Base-by-base conservation (phyloP, 2,329 filamentous ascomycete species). In the Fusarium albosuccineum region DNA sequence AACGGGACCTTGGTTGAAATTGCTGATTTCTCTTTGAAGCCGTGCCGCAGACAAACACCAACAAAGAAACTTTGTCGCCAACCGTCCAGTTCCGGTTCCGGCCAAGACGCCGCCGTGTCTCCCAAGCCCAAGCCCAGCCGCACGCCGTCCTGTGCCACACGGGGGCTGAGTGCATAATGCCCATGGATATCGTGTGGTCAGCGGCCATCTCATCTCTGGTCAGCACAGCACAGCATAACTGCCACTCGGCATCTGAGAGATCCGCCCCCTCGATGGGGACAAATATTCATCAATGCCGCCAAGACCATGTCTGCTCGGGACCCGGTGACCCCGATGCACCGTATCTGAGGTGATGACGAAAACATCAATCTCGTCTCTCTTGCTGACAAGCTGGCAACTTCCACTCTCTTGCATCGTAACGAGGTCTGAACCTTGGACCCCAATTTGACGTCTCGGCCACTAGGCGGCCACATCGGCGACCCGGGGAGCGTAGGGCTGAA, bases 401-500 rank as follows among this genome's bases (percentile, higher is more conserved):
- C 14, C 22, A 22, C n/a, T 16, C 39, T 44, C 36, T 26, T 37
- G 3, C 29, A 16, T 6, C 45, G 16, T 34, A 6, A 22, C 30
- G 30, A 33, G 30, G 30, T 33, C 11, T 34, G 5, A 14, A 26
- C 16, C 22, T 29, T 27, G 30, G 46, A 63, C 36, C 50, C 54
- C 50, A 46, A 60, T 55, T 45, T 41, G 26, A 53, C 46, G 46
- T 13, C 34, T 45, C 52, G 34, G 52, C 59, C 66, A 64, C 66
- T 69, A 53, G 59, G 53, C 56, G 55, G 62, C 56, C 49, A 49
- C 37, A 62, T 67, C 51, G 34, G 54, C 57, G 64, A 58, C 67
- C 60, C 63, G 54, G 60, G 57, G 45, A 50, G 27, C 46, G 42
- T 70, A 70, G 67, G 67, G 67, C 67, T 70, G 67, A 70, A 65